phyloP scores from a whole-genome alignment of 2,329 filamentous ascomycete genomes.

The Ceratocystiopsis brevicomis region DNA sequence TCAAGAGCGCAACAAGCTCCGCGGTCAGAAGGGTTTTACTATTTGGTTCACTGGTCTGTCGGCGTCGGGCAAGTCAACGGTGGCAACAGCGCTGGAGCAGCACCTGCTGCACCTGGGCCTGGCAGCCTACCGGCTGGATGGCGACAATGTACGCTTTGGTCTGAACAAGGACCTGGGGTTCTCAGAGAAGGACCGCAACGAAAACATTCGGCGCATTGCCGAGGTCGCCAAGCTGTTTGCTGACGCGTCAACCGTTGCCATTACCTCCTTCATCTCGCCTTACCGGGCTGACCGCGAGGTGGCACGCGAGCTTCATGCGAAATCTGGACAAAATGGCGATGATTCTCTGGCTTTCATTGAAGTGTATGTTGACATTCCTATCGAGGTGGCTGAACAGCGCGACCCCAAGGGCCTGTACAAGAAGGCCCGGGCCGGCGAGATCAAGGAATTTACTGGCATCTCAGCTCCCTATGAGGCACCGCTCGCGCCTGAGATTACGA shows the following conservation, averaged over 20 bases:
- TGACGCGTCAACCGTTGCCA: constrained; percentile 67
- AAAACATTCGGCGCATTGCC: constrained; percentile 93
- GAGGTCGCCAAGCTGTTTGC: constrained; percentile 95
- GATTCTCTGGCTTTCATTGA: constrained; percentile 76
- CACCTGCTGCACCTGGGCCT: constrained; percentile 76
- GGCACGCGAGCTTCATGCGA: constrained; percentile 58
- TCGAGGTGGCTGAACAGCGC: constrained; percentile 82
- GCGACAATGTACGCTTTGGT: constrained; percentile 95
- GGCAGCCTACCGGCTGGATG: constrained; percentile 81
- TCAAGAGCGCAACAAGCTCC: constrained; percentile 52
- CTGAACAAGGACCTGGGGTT: constrained; percentile 97
- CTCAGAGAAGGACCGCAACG: constrained; percentile 77
- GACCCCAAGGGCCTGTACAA: constrained; percentile 97
- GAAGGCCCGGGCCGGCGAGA: constrained; percentile 82
- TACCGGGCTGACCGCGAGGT: constrained; percentile 73
- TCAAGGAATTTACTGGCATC: constrained; percentile 94
- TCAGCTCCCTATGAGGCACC: constrained; percentile 90
- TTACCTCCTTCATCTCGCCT: constrained; percentile 94
- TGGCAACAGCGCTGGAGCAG: constrained; percentile 91
- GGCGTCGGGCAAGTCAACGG: constrained; percentile 90
- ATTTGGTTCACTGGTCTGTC: constrained; percentile 97
- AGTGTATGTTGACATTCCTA: constrained; percentile 78
- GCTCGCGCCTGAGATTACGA: constrained; percentile 65
- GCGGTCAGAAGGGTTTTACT: constrained; percentile 77
- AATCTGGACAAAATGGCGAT: constrained; percentile 21